Percentiles rank a stretch among this genome's conserved stretches.
These are phyloP conservation scores for Ophiocordyceps robertsii DNA, from an alignment of 2,329 filamentous ascomycete genomes.

Conservation along the genomic window DNA sequence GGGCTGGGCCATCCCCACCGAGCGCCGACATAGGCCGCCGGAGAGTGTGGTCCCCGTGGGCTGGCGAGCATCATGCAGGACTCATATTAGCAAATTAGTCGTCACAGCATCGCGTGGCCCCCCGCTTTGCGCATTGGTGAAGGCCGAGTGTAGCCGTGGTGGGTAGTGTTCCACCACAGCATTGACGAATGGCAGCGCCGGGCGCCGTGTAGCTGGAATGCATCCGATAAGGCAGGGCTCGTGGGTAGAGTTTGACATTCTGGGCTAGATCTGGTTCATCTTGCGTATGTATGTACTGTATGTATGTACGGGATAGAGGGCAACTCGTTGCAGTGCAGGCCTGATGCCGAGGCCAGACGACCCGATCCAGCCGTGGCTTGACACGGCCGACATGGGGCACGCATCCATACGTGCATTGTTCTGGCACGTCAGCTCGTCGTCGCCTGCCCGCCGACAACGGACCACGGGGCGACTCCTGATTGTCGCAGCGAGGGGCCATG, in stretches of 20 bases:
- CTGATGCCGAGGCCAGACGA: not conserved
- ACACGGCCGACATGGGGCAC: no score
- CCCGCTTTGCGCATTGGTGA: slow-evolving; percentile 4
- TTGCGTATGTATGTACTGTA: not conserved
- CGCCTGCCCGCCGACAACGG: no score
- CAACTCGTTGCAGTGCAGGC: not conserved
- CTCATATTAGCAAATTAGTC: slow-evolving; percentile 2
- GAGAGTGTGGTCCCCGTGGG: not conserved
- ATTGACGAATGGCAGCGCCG: slow-evolving; percentile 5
- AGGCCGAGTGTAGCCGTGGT: slow-evolving; percentile 12
- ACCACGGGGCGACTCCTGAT: not conserved
- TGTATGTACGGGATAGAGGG: no score
- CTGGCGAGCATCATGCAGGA: slow-evolving; percentile 2
- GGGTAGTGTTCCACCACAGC: slow-evolving; percentile 3
- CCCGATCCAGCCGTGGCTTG: no score
- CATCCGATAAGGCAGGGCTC: slow-evolving; percentile 6
- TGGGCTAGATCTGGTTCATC: slow-evolving; percentile 1
- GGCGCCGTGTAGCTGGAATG: slow-evolving; percentile 5
- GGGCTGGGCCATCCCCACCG: not conserved
- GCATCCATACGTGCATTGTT: no score
- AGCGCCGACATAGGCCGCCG: not conserved
- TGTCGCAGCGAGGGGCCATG: not conserved
- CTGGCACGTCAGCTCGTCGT: no score
- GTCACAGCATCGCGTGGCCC: slow-evolving; percentile 9
- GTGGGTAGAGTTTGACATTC: not conserved